phyloP scores from a whole-genome alignment of 352 stramenopile genomes.

The Phytophthora podocarpi region DNA sequence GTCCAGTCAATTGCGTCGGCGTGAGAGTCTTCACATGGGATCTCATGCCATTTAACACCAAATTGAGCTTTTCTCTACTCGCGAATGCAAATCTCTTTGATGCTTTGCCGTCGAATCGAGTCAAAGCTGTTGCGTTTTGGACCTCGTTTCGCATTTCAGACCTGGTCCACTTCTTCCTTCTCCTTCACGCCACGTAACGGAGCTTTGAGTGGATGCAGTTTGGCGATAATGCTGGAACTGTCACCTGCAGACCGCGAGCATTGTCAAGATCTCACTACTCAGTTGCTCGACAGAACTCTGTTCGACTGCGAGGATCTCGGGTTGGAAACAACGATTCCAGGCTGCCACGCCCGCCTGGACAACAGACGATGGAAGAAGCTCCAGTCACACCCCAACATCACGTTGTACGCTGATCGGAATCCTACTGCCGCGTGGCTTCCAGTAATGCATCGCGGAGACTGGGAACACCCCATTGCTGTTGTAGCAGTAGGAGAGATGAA shows the following conservation, averaged over 20 bases:
- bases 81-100: conserved; percentile 6
- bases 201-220: neutral
- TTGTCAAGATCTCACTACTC: conserved; percentile 22
- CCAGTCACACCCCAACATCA: conserved; percentile 17
- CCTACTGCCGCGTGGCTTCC: conserved; percentile 27
- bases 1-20: too few species aligned
- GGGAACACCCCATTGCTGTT: conserved; percentile 23
- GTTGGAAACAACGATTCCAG: neutral
- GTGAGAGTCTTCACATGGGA: too few species aligned
- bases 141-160: conserved; percentile 11
- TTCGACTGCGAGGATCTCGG: conserved; percentile 22
- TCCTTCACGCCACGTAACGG: conserved; percentile 2
- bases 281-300: conserved; percentile 26
- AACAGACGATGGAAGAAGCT: conserved; percentile 29
- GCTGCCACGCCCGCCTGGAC: conserved; percentile 15
- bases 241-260: conserved; percentile 15
- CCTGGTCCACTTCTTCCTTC: conserved; percentile 1
- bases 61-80: neutral
- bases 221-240: conserved; percentile 9
- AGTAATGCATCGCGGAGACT: conserved; percentile 15
- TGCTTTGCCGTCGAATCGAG: conserved; percentile 12
- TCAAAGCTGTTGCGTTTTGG: conserved; percentile 2
- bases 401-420: conserved; percentile 25
- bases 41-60: neutral
- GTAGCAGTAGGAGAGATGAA: conserved; percentile 18